A percentile compares a stretch with the other conserved stretches of the same genome.
These are phyloP conservation scores for Pelargonium cotyledonis DNA, from an alignment of 441 rosid species.

Conservation along the genomic window DNA sequence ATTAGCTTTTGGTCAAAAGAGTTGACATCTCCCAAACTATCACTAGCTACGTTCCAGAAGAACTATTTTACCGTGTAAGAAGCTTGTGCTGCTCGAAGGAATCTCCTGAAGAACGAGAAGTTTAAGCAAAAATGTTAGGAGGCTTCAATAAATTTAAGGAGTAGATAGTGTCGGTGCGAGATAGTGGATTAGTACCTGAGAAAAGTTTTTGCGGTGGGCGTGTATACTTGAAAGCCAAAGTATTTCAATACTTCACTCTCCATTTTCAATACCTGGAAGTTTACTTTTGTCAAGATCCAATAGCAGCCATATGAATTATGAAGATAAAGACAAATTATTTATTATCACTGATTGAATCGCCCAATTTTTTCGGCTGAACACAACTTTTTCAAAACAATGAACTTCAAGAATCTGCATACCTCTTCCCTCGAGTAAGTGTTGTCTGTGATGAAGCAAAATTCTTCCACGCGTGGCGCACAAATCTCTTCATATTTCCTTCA, in stretches of 20 bases:
- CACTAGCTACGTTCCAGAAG: neutral
- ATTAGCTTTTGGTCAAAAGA: neutral
- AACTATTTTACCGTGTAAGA: slow-evolving; percentile 35
- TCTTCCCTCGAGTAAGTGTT: slow-evolving; percentile 59
- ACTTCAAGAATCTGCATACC: slow-evolving; percentile 25
- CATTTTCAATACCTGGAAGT: slow-evolving; percentile 71
- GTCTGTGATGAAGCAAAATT: slow-evolving; percentile 71
- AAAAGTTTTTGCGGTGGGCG: slow-evolving; percentile 78
- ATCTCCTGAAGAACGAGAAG: slow-evolving; percentile 45
- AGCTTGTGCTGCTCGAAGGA: slow-evolving; percentile 61
- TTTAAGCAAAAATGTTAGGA: neutral
- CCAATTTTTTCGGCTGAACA: too few species aligned
- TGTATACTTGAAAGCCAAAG: slow-evolving; percentile 57
- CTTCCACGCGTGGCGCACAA: slow-evolving; percentile 59
- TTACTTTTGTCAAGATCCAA: slow-evolving; percentile 1
- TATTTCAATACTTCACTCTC: slow-evolving; percentile 59
- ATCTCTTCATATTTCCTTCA: slow-evolving; percentile 69
- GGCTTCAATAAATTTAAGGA: neutral
- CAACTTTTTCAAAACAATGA: too few species aligned
- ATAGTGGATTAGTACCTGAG: slow-evolving; percentile 47
- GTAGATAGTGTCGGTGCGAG: slow-evolving; percentile 8
- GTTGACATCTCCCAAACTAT: neutral
- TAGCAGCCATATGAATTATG: too few species aligned
- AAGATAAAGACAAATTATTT: neutral
- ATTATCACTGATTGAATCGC: too few species aligned